Evolutionary conservation across 2,329 filamentous ascomycete species (phyloP), one percentile per base, ranked within the genome.

Genomic region (Clathrospora elynae): DNA sequence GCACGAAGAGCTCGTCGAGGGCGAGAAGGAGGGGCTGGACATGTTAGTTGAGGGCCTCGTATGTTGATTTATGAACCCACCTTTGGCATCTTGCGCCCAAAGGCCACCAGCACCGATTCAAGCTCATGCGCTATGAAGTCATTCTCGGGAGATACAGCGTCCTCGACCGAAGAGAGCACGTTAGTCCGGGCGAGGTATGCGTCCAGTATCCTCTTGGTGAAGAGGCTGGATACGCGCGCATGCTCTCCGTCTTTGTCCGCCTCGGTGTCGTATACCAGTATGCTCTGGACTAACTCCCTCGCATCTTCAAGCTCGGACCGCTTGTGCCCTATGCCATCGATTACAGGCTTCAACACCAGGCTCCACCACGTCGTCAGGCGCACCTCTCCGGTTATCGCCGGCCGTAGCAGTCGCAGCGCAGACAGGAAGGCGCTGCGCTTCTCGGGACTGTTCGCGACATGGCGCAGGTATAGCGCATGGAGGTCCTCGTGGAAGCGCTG

Each of bases 401-500:
- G 82, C 16, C 83, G 78, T 23, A 92, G 73, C 26, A 78, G 78
- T 32, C 81, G 79, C 41, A 92, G 71, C 31, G 88, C 78, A 35
- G 79, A 78, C 12, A 91, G 75, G 69, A 91, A 93, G n/a, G 82
- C 72, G 6, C 80, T 82, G 62, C 81, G 79, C 54, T 82, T 80
- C 35, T 77, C 67, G 2, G 80, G 73, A 16, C 76, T 75, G 22
- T 78, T 77, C 16, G 76, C 75, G 46, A 91, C 80, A 52, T 82
- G 75, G 59, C 80, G 83, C 44, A 84, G 77, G 71, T 85, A 90
- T 39, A 88, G 77, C 16, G 76, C 70, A 26, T 85, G 73, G 6
- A 93, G 77, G 57, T 90, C 87, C 26, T 90, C 86, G 49, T 90
- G 83, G 35, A 90, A 76, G 43, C 84, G 82, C 53, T 88, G 85